phyloP scores from a whole-genome alignment of 2,329 filamentous ascomycete genomes.

The Penicillium sp. region DNA sequence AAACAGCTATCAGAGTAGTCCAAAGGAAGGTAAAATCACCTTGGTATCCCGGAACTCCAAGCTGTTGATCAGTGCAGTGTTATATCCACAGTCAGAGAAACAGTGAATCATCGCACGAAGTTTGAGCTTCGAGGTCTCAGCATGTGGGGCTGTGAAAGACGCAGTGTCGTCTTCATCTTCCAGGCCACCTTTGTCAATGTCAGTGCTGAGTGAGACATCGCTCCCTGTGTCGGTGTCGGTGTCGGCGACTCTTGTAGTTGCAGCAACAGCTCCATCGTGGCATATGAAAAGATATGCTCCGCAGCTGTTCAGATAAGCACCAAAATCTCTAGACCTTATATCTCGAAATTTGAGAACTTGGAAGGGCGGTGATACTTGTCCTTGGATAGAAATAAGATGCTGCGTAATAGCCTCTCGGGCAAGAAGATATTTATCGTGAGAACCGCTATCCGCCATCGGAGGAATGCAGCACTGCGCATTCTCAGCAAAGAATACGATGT shows the following conservation, averaged over 20 bases:
- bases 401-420: slow-evolving; percentile 64
- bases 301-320: slow-evolving; percentile 54
- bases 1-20: too few species aligned
- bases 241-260: not conserved
- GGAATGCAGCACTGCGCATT: slow-evolving; percentile 58
- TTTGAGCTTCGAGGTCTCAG: slow-evolving; percentile 22
- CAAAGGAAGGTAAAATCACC: slow-evolving; percentile 33
- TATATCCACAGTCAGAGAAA: slow-evolving; percentile 59
- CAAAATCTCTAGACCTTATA: slow-evolving; percentile 51
- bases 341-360: slow-evolving; percentile 14
- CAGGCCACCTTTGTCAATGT: too few species aligned
- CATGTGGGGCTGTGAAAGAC: not conserved
- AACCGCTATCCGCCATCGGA: slow-evolving; percentile 29
- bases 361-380: slow-evolving; percentile 40
- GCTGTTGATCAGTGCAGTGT: slow-evolving; percentile 64
- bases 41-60: slow-evolving; percentile 67
- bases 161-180: not conserved
- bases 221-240: not conserved
- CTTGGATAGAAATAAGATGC: slow-evolving; percentile 58
- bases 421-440: slow-evolving; percentile 59
- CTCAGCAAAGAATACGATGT: slow-evolving; percentile 68
- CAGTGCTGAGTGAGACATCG: not conserved
- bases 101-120: slow-evolving; percentile 55
- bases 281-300: slow-evolving; percentile 69
- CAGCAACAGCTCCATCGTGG: slow-evolving; percentile 57